A percentile compares a stretch with the other conserved stretches of the same genome.
These are phyloP conservation scores for Xylaria flabelliformis DNA, from an alignment of 495 filamentous ascomycete species.

Conservation along the genomic window DNA sequence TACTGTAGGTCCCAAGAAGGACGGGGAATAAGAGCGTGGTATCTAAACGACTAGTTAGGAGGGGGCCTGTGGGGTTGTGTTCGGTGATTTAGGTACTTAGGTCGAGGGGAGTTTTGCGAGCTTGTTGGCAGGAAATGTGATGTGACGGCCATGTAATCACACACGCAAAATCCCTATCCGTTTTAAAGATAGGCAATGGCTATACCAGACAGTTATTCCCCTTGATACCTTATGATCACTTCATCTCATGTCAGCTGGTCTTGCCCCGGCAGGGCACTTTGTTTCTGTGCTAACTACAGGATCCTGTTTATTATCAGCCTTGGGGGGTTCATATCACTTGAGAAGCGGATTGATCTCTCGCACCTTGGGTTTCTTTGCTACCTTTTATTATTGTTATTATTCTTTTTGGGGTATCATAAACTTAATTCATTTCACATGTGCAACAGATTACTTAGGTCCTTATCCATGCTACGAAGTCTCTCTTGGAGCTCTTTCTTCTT, in stretches of 20 bases:
- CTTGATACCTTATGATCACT: background rate
- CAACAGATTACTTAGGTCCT: conserved; percentile 72
- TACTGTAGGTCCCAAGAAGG: conserved; percentile 39
- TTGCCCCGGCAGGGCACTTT: background rate
- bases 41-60: background rate
- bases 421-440: conserved; percentile 40
- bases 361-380: background rate
- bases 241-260: background rate
- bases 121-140: background rate
- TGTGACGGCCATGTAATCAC: background rate
- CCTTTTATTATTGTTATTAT: no score
- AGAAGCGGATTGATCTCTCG: background rate
- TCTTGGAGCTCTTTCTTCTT: conserved; percentile 80
- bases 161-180: background rate
- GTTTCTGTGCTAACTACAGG: background rate
- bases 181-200: background rate
- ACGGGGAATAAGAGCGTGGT: conserved; percentile 20
- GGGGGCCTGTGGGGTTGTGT: background rate
- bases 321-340: background rate
- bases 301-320: background rate
- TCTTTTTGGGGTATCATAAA: conserved; percentile 25
- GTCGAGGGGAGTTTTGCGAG: background rate
- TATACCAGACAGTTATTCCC: background rate
- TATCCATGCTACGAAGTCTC: conserved; percentile 79
- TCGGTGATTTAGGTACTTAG: background rate